Conservation (phyloP, 306 rosid genomes). For the Amphicarpaea edgeworthii region DNA sequence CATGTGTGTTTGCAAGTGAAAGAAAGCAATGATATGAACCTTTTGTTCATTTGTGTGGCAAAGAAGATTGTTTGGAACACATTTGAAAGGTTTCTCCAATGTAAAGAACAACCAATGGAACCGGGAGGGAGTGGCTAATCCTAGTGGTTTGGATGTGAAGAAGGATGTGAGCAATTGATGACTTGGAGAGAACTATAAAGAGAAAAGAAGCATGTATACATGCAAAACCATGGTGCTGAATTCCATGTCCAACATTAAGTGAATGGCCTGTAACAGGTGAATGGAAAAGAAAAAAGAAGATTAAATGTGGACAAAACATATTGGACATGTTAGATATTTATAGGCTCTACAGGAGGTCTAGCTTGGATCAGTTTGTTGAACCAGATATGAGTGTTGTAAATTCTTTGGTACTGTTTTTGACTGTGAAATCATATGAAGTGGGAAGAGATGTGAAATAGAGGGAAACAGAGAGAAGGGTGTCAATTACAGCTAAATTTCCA, state of each 20-base stretch:
- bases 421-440: not conserved
- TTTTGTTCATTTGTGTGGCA: not conserved
- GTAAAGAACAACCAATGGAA: constrained; percentile 68
- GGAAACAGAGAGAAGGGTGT: constrained; percentile 11
- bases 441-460: not conserved
- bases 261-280: constrained; percentile 33
- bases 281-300: constrained; percentile 16
- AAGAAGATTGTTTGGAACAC: constrained; percentile 6
- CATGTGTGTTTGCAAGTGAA: not conserved
- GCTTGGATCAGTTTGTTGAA: no score
- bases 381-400: no score
- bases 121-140: constrained; percentile 60
- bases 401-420: no score
- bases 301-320: constrained; percentile 12
- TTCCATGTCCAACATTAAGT: constrained; percentile 31
- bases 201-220: constrained; percentile 44
- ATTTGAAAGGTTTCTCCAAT: constrained; percentile 70
- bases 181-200: constrained; percentile 33
- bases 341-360: no score
- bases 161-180: constrained; percentile 45
- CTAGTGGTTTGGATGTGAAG: constrained; percentile 22
- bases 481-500: constrained; percentile 67
- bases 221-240: constrained; percentile 36
- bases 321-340: constrained; percentile 37
- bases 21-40: constrained; percentile 31